phyloP scores from a whole-genome alignment of 164 flowering plant genomes.

The Berberis vulgaris region DNA sequence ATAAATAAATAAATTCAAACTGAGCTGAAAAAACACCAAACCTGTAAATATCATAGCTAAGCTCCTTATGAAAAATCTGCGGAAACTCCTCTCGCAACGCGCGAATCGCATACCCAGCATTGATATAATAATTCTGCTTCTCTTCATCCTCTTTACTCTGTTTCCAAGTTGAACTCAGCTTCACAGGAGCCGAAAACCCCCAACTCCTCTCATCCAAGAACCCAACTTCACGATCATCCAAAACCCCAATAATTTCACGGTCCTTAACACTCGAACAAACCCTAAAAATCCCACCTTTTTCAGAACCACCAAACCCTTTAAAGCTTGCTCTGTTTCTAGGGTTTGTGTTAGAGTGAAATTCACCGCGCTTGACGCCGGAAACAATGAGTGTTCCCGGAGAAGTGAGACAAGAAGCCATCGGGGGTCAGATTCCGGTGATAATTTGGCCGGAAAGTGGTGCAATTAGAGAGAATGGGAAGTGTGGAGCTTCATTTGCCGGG shows the following conservation, averaged over 20 bases:
- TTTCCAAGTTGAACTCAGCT: constrained; percentile 19
- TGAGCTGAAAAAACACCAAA: constrained; percentile 9
- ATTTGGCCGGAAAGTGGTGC: no score
- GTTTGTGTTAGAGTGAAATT: neutral
- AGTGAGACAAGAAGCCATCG: neutral
- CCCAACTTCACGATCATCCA: constrained; percentile 21
- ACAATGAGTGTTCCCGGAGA: neutral
- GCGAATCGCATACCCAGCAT: constrained; percentile 77
- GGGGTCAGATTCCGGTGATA: neutral
- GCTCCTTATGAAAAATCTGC: constrained; percentile 52
- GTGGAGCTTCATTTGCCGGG: no score
- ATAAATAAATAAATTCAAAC: no score
- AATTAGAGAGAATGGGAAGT: no score
- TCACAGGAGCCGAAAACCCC: constrained; percentile 45
- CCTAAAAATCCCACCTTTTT: neutral
- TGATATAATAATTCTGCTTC: constrained; percentile 60
- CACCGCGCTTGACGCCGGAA: neutral
- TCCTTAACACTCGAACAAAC: neutral
- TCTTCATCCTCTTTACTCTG: constrained; percentile 38
- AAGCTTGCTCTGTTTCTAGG: neutral
- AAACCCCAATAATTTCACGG: no score
- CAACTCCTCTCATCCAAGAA: constrained; percentile 25
- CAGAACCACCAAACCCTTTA: neutral
- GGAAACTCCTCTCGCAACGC: constrained; percentile 73
- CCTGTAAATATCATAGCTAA: constrained; percentile 72